phyloP scores from a whole-genome alignment of 805 yeast species.

The Yarrowia bubula region DNA sequence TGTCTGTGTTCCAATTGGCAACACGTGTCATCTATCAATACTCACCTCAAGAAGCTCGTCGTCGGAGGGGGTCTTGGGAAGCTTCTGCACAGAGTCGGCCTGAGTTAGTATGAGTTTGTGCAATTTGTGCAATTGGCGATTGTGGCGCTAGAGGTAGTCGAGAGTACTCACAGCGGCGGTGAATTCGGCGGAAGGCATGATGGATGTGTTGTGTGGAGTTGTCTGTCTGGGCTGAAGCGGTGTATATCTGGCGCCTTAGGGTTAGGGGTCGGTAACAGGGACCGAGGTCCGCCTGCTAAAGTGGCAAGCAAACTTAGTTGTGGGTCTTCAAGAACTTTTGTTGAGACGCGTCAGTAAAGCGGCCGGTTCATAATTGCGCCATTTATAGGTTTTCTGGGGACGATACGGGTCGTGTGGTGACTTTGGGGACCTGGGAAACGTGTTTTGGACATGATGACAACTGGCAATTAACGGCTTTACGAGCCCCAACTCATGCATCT shows the following conservation, averaged over 20 bases:
- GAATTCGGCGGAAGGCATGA: conserved; percentile 44
- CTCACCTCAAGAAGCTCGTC: conserved; percentile 70
- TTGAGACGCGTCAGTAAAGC: too few species aligned
- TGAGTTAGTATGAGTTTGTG: conserved; percentile 33
- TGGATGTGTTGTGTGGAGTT: conserved; percentile 18
- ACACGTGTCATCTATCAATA: neutral
- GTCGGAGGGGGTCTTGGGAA: conserved; percentile 76
- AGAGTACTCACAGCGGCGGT: conserved; percentile 37
- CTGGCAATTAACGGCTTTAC: too few species aligned
- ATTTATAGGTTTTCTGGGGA: too few species aligned
- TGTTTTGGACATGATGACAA: too few species aligned
- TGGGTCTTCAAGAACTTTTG: too few species aligned
- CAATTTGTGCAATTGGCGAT: neutral
- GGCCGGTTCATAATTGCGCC: too few species aligned
- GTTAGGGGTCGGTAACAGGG: neutral
- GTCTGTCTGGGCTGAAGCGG: neutral
- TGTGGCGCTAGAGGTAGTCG: neutral
- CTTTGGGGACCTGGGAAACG: too few species aligned
- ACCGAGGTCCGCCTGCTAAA: neutral
- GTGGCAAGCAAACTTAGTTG: too few species aligned
- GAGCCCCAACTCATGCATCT: neutral
- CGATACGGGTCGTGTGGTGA: too few species aligned
- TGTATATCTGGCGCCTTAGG: neutral
- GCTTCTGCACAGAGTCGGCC: conserved; percentile 78
- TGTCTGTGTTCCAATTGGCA: neutral